These are phyloP conservation scores for Angophora floribunda DNA, from an alignment of 345 rosid genomes.

Conservation along the genomic window DNA sequence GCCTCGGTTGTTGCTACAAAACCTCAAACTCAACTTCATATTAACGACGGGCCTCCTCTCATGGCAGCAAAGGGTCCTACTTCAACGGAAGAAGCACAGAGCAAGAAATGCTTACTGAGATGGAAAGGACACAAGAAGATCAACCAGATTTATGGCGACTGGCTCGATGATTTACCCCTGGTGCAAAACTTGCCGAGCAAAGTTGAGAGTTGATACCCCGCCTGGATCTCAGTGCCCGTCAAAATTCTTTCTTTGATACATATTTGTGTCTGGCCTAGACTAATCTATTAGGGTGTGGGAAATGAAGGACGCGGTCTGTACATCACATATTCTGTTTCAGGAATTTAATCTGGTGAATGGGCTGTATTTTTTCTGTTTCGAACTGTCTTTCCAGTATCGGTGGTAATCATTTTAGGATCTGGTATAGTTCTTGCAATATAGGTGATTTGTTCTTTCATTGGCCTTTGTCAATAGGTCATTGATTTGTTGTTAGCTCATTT, in stretches of 20 bases:
- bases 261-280: background rate
- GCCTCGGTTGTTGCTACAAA: constrained; percentile 15
- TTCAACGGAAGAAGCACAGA: constrained; percentile 34
- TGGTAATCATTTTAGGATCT: background rate
- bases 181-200: constrained; percentile 27
- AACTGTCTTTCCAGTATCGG: background rate
- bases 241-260: background rate
- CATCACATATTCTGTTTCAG: background rate
- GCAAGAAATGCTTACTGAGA: constrained; percentile 56
- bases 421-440: background rate
- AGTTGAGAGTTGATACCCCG: constrained; percentile 31
- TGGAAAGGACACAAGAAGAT: constrained; percentile 85
- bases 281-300: background rate
- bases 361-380: background rate
- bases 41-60: constrained; percentile 27
- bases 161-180: constrained; percentile 88
- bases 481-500: background rate
- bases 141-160: constrained; percentile 78
- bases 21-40: constrained; percentile 20
- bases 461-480: background rate
- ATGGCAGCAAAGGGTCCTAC: constrained; percentile 15
- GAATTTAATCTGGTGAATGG: background rate
- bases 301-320: background rate
- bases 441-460: background rate
- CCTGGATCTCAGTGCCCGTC: background rate